Base-by-base conservation (phyloP, 1,284 basidiomycete species). In the Ustilago shanxiensis region DNA sequence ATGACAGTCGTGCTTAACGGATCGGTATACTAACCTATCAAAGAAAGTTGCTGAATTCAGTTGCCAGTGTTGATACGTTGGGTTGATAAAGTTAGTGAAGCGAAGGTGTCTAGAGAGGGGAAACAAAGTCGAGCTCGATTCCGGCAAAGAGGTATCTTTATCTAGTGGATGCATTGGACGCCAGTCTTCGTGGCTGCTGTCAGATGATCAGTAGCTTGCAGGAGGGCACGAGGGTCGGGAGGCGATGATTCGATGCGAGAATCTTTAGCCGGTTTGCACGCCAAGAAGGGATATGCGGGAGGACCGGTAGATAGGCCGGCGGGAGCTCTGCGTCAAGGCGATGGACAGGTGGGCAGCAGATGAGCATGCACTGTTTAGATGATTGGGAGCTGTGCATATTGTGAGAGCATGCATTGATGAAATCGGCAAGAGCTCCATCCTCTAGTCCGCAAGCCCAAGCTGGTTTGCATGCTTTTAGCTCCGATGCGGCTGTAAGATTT, bases 1-100 rank as follows among this genome's bases (percentile, higher is more conserved):
- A 8, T 33, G 50, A 26, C 31, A 26, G 11, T 7, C 20, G n/a
- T 2, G 41, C 28, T 31, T n/a, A 29, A 35, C n/a, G n/a, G 18
- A 33, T 26, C 10, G 6, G 6, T 14, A 22, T 35, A 52, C 50
- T 52, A 29, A 52, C 50, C 50, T 52, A 29, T 52, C 50, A 52
- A 1, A 52, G 50, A 49, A 16, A 49, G 47, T 49, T 49, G 47
- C 10, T 28, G 20, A 24, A 5, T 49, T 11, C 20, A 26, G 13
- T 5, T 6, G 28, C 16, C 7, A 5, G 24, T n/a, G 20, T 44
- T 44, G n/a, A 20, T 11, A 7, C 11, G 0, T n/a, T 44, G 41
- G 3, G 47, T 26, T 22, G 24, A 49, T 26, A 24, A 18, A 28
- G 26, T 28, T 26, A 24, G 7, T 14, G 47, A 49, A 49, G 47